These are phyloP conservation scores for Angomonas deanei DNA, from an alignment of 208 protist genomes.

Conservation along the genomic window DNA sequence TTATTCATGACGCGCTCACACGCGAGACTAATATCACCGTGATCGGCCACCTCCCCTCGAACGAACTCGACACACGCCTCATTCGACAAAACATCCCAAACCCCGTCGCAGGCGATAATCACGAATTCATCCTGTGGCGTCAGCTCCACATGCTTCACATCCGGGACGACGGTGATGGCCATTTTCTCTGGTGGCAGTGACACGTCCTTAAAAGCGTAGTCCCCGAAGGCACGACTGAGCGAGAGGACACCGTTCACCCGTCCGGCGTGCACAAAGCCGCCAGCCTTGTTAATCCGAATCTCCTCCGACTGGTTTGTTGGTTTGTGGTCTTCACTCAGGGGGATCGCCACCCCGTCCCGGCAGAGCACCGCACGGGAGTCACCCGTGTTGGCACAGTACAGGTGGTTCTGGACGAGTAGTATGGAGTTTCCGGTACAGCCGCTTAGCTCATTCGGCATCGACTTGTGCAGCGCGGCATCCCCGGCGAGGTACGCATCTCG, in stretches of 20 bases:
- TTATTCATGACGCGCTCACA: slow-evolving; percentile 84
- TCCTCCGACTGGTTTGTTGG: slow-evolving; percentile 78
- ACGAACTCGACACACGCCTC: slow-evolving; percentile 88
- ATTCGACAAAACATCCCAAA: slow-evolving; percentile 92
- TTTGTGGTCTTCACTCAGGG: slow-evolving; percentile 94
- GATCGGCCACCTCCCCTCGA: slow-evolving; percentile 75
- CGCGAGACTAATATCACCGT: slow-evolving; percentile 76
- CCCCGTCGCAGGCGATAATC: slow-evolving; percentile 91
- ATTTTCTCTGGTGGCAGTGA: slow-evolving; percentile 66
- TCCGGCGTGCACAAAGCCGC: slow-evolving; percentile 86
- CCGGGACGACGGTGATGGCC: slow-evolving; percentile 68
- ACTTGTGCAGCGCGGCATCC: slow-evolving; percentile 62
- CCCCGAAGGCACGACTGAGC: slow-evolving; percentile 93
- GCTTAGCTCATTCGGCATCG: slow-evolving; percentile 70
- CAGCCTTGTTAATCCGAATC: slow-evolving; percentile 83
- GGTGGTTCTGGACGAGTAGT: slow-evolving; percentile 75
- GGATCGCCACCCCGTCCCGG: slow-evolving; percentile 74
- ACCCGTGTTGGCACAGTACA: slow-evolving; percentile 93
- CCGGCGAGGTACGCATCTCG: slow-evolving; percentile 59
- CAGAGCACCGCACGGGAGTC: slow-evolving; percentile 90
- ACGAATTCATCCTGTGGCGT: slow-evolving; percentile 87
- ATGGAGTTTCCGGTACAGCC: slow-evolving; percentile 83
- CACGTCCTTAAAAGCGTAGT: slow-evolving; percentile 89
- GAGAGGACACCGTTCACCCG: slow-evolving; percentile 94
- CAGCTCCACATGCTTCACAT: slow-evolving; percentile 72